A percentile compares a stretch with the other conserved stretches of the same genome.
Evolutionary conservation across 2,329 filamentous ascomycete species (phyloP).

Genomic region (Nigrospora sphaerica): DNA sequence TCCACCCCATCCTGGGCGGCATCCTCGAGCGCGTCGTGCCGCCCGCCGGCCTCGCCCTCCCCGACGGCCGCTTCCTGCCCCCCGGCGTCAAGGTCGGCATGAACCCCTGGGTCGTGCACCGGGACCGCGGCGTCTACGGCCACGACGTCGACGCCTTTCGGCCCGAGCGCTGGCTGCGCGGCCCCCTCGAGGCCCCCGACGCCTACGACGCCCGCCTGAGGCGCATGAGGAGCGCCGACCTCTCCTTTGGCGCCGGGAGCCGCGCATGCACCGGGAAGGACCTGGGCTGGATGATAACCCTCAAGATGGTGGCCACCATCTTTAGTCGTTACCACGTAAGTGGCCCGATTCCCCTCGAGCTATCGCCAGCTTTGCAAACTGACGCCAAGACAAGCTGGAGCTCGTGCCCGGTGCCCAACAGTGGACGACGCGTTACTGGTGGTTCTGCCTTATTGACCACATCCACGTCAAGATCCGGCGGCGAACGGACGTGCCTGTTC

Average conservation of each 20-base stretch:
- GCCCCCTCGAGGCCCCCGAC: constrained; percentile 14
- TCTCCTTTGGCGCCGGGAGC: constrained; percentile 5
- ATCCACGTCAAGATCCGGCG: no score
- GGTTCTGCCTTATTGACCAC: no score
- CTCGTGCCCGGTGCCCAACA: no score
- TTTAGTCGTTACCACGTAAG: constrained; percentile 25
- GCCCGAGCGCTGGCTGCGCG: constrained; percentile 32
- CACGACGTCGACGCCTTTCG: constrained; percentile 29
- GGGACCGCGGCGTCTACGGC: constrained; percentile 29
- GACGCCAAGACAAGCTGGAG: no score
- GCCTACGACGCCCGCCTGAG: constrained; percentile 32
- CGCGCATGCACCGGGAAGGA: constrained; percentile 9
- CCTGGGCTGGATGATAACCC: constrained; percentile 14
- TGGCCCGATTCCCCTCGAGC: no score
- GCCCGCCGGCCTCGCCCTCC: constrained; percentile 18
- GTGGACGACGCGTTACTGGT: no score
- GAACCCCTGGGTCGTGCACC: constrained; percentile 18
- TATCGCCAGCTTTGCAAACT: no score
- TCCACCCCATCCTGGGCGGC: constrained; percentile 32
- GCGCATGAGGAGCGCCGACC: constrained; percentile 37
- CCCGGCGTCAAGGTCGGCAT: constrained; percentile 20
- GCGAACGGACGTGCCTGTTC: no score
- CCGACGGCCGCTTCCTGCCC: constrained; percentile 14
- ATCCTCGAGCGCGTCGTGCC: constrained; percentile 35
- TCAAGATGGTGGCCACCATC: constrained; percentile 27